Base-by-base conservation (phyloP, 768 basidiomycete species). In the Podaxis sp. region DNA sequence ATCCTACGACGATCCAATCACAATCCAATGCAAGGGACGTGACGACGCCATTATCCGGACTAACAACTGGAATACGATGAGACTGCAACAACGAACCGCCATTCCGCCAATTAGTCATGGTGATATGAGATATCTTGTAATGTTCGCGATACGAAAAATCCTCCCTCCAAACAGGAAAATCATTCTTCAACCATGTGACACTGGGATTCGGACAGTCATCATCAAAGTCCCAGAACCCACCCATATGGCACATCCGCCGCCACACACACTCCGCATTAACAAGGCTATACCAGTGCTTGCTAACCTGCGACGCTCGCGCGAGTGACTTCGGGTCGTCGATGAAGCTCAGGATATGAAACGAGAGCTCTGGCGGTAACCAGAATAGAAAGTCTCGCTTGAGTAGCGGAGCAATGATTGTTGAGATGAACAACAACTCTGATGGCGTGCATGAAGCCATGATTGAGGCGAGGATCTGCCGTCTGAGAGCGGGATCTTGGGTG, bases 1-100 rank as follows among this genome's bases (percentile, higher is more conserved):
- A 88, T 0, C 93, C 95, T 20, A 95, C 89, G 50, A 96, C 88
- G 69, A 98, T 86, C 83, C 89, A 93, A 50, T 90, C 84, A 12
- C 80, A 74, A 74, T 96, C 93, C 54, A 98, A 78, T 0, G 95
- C 92, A 22, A 96, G 81, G 3, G 90, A 92, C 0, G 96, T 97
- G 28, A 98, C 91, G 33, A 93, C 89, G 15, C 87, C 88, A 38
- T 85, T 68, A 44, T 83, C 82, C 3, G 74, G 74, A 44, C 74
- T 74, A 37, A 73, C 67, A 55, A 77, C 75, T 13, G 74, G 77
- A 38, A 85, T 77, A 28, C 83, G 81, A 70, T 93, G 91, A 0
- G 85, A 80, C 3, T 85, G 84, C 8, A 96, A 79, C 3, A 94
- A 72, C 7, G 79, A 80, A 1, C 93, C 93, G 1, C 90, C 90